phyloP scores from a whole-genome alignment of 2,329 filamentous ascomycete genomes.

The Fusarium succisae region DNA sequence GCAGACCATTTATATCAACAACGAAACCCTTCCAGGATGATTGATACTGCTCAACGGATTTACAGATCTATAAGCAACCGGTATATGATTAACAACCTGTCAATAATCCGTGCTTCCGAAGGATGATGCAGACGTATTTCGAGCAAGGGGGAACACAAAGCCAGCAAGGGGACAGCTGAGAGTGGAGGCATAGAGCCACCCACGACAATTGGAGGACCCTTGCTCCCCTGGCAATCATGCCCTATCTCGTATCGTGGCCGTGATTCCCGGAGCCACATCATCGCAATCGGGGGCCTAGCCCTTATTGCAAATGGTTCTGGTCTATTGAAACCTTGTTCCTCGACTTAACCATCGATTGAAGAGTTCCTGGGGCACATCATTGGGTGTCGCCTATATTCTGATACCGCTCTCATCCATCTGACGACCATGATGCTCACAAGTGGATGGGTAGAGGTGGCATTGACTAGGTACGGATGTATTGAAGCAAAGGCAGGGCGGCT shows the following conservation, averaged over 20 bases:
- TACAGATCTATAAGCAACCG: fast-evolving
- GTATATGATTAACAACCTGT: background rate
- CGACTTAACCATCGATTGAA: fast-evolving
- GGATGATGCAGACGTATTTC: background rate
- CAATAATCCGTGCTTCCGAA: fast-evolving
- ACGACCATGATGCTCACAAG: fast-evolving
- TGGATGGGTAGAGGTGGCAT: too few species aligned
- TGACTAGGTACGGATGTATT: background rate
- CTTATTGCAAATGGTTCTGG: background rate
- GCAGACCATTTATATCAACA: background rate
- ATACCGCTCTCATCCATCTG: too few species aligned
- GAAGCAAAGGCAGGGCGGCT: background rate
- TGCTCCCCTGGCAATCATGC: background rate
- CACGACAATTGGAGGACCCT: background rate
- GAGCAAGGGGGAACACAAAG: background rate
- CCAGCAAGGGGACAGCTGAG: background rate
- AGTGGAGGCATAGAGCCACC: background rate
- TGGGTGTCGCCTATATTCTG: background rate
- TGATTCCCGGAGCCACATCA: background rate
- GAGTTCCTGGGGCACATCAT: background rate
- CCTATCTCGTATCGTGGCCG: background rate
- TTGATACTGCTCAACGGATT: fast-evolving
- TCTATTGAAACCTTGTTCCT: background rate
- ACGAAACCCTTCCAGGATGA: fast-evolving
- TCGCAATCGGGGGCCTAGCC: background rate